phyloP scores from a whole-genome alignment of 768 basidiomycete genomes.

The Sporobolomyces roseus region DNA sequence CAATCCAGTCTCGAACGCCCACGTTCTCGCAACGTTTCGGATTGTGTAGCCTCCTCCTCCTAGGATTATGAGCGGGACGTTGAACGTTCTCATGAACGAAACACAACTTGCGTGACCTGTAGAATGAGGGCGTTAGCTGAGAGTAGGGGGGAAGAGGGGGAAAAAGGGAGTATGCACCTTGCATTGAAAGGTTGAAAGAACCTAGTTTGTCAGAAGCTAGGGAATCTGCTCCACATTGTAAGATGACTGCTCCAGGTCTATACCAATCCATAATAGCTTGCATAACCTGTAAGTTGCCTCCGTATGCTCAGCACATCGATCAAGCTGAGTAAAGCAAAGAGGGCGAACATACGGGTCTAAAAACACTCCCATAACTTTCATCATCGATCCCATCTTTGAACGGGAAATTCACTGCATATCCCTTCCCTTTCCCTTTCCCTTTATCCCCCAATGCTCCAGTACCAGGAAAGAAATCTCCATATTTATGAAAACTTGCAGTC shows the following conservation, averaged over 20 bases:
- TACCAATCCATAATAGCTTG: constrained; percentile 80
- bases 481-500: constrained; percentile 96
- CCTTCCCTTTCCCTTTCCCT: constrained; percentile 74
- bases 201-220: constrained; percentile 92
- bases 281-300: constrained; percentile 68
- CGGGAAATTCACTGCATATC: constrained; percentile 89
- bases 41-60: constrained; percentile 97
- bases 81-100: constrained; percentile 72
- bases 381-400: constrained; percentile 91
- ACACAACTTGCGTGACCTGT: constrained; percentile 85
- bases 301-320: too few species aligned
- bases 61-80: constrained; percentile 81
- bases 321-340: too few species aligned
- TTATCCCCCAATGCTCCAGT: constrained; percentile 80
- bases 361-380: constrained; percentile 78
- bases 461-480: constrained; percentile 89
- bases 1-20: constrained; percentile 96
- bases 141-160: background rate
- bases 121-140: background rate
- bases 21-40: constrained; percentile 88
- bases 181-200: constrained; percentile 91
- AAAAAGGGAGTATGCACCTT: constrained; percentile 48
- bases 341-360: constrained; percentile 75
- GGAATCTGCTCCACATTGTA: constrained; percentile 96
- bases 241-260: constrained; percentile 76